These are phyloP conservation scores for Lenwebbia sp. DNA, from an alignment of 345 rosid species.

Conservation along the genomic window DNA sequence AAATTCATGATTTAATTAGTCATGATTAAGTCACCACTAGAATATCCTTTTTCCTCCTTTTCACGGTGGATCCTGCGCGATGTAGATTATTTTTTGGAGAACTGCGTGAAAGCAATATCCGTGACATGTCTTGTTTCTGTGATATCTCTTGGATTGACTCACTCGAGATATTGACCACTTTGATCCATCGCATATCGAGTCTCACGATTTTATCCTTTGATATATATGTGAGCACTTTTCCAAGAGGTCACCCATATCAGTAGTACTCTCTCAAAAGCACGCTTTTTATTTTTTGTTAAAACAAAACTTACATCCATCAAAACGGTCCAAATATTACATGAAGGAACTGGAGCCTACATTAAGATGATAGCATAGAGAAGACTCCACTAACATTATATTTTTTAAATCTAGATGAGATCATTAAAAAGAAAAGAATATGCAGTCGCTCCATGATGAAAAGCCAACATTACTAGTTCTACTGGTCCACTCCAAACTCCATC, in stretches of 20 bases:
- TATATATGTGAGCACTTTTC: not conserved
- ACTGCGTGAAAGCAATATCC: slow-evolving; percentile 6
- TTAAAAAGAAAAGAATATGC: too few relatives aligned
- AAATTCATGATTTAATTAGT: not conserved
- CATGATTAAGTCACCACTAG: not conserved
- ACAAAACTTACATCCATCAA: too few relatives aligned
- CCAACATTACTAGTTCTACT: not conserved
- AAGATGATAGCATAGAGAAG: too few relatives aligned
- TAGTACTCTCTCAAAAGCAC: not conserved
- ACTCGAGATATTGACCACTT: too few relatives aligned
- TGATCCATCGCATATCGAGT: too few relatives aligned
- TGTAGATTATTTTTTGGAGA: slow-evolving; percentile 7
- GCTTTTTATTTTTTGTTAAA: too few relatives aligned
- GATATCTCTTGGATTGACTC: not conserved
- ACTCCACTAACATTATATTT: too few relatives aligned
- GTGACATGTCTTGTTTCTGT: not conserved
- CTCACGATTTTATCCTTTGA: not conserved
- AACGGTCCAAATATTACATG: too few relatives aligned
- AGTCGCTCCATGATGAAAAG: too few relatives aligned
- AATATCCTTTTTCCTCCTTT: not conserved
- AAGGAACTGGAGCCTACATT: too few relatives aligned
- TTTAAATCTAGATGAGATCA: too few relatives aligned
- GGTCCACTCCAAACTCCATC: not conserved
- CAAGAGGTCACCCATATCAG: not conserved
- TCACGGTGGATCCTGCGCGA: slow-evolving; percentile 8